Evolutionary conservation across 441 rosid species (phyloP), one percentile per base, ranked within the genome.

Genomic region (Populus hybrid): DNA sequence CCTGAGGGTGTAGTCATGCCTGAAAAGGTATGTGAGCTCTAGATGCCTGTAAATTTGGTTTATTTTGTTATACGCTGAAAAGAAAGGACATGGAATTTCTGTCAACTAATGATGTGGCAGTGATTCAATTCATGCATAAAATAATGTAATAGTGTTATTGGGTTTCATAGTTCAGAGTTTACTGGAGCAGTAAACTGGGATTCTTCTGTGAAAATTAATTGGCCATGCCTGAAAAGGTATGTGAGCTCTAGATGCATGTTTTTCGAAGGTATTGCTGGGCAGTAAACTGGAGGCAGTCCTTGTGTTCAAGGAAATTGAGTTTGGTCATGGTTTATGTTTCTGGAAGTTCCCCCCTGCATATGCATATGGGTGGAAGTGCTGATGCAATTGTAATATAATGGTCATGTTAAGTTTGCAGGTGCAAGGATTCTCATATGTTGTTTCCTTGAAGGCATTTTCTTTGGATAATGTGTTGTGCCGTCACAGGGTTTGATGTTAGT

Each of bases 1-100:
- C 98, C 98, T 9, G 67, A 69, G 70, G 99, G 94, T 72, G 95
- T 88, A 9, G 70, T 78, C 72, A 74, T 94, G 66, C 97, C 98
- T 19, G 83, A 84, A 68, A 91, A 96, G 97, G 99, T 94, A 86
- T n/a, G 71, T 79, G 69, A 76, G 8, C 36, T 68, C 46, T 71
- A 24, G 35, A 2, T 79, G 73, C 74, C 75, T 19, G 68, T 42
- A 38, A 61, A 69, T 10, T 46, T 66, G 26, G 6, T 70, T 65
- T 32, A 69, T 74, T 67, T 75, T 75, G 24, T 64, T 69, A 16
- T 38, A 50, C 2, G 65, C 69, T 70, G 35, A 61, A 42, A 61
- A 42, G 36, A 66, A 70, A 59, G 63, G 24, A 5, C 59, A 72
- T 14, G 57, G 23, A 46, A 7, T 61, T 59, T 19, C 40, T 69